These are phyloP conservation scores for Carex pumila DNA, from an alignment of 176 grass and related monocot genomes.

Conservation along the genomic window DNA sequence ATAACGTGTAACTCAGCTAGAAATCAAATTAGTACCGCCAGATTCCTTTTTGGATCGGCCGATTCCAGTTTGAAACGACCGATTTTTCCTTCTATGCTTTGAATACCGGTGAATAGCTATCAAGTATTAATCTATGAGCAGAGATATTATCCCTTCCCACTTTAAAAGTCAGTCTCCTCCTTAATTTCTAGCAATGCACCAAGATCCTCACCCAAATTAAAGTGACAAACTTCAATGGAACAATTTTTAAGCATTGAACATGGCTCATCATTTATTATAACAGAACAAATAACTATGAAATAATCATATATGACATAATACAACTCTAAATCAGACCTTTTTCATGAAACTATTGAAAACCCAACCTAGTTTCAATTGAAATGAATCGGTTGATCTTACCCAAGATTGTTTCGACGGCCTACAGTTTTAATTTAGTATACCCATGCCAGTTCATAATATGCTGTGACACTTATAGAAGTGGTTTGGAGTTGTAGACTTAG, in stretches of 20 bases:
- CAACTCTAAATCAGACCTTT: slow-evolving; percentile 6
- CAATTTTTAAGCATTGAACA: not conserved
- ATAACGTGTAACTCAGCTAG: too few relatives aligned
- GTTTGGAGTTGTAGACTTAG: not conserved
- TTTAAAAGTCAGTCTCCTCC: slow-evolving; percentile 11
- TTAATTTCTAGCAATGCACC: not conserved
- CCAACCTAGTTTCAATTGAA: not conserved
- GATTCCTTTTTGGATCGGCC: too few relatives aligned
- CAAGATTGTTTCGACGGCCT: not conserved
- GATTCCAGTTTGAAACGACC: too few relatives aligned
- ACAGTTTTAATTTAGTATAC: not conserved
- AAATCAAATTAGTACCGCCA: too few relatives aligned
- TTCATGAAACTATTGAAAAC: not conserved
- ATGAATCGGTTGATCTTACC: not conserved
- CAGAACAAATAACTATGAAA: slow-evolving; percentile 17
- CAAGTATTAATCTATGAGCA: slow-evolving; percentile 27
- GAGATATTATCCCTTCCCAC: slow-evolving; percentile 8
- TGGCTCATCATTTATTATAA: not conserved
- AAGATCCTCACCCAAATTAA: slow-evolving; percentile 14
- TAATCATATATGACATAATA: slow-evolving; percentile 21
- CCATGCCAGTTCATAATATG: not conserved
- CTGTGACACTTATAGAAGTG: not conserved
- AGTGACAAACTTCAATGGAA: not conserved
- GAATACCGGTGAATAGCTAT: slow-evolving; percentile 24
- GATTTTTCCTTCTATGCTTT: not conserved